Evolutionary conservation across 78 protist genomes (phyloP).

Genomic region (Dictyostelium capitatum): DNA sequence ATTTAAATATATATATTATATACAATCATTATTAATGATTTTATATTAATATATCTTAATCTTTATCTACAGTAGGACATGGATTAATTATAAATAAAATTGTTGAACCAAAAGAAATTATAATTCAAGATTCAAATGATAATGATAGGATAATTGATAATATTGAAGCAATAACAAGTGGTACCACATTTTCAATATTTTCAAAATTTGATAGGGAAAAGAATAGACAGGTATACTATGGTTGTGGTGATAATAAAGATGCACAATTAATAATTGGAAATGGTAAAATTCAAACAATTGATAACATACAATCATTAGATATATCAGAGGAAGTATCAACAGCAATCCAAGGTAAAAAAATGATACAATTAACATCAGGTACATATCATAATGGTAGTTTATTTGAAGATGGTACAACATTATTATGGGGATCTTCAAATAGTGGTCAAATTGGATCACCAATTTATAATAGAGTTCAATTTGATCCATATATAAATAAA

Average conservation of each 20-base stretch:
- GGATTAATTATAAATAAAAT: constrained; percentile 3
- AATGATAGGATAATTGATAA: neutral
- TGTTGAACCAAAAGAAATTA: constrained; percentile 18
- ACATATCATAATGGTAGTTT: constrained; percentile 36
- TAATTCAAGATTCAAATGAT: neutral
- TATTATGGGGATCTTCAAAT: constrained; percentile 46
- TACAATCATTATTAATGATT: neutral
- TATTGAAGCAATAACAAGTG: constrained; percentile 22
- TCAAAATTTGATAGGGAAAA: neutral
- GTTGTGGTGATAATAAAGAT: constrained; percentile 60
- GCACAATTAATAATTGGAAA: constrained; percentile 67
- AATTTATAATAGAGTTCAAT: constrained; percentile 26
- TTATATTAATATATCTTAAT: neutral
- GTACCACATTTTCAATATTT: constrained; percentile 46
- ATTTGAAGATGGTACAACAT: neutral
- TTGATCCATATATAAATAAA: constrained; percentile 10
- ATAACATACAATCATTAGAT: neutral
- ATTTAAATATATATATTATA: neutral
- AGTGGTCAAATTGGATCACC: constrained; percentile 63
- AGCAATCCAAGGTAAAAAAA: neutral
- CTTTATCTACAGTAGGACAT: constrained; percentile 34
- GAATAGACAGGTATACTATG: neutral
- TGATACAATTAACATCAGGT: constrained; percentile 17
- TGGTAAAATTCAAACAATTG: constrained; percentile 45
- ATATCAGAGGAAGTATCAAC: neutral